Percentiles rank a stretch among this genome's conserved stretches.
These are phyloP conservation scores for Zoysia matrella DNA, from an alignment of 202 grass and related monocot species.

Conservation along the genomic window DNA sequence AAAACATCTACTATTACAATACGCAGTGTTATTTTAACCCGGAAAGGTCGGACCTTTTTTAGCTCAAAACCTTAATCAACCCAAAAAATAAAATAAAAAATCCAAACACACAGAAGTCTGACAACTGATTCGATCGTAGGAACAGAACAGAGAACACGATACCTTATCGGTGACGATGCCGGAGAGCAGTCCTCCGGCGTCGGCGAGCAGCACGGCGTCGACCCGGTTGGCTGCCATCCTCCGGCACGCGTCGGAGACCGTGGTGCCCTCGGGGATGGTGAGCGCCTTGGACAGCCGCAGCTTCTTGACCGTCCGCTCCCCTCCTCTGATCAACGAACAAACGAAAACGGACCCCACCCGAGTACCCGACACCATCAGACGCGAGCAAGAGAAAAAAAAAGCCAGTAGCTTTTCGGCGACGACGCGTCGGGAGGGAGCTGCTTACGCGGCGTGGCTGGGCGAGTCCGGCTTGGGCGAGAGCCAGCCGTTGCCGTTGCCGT, in stretches of 20 bases:
- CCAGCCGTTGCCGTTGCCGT: slow-evolving; percentile 24
- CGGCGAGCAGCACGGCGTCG: slow-evolving; percentile 86
- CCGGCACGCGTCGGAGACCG: slow-evolving; percentile 81
- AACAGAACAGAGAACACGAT: background rate
- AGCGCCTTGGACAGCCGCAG: slow-evolving; percentile 92
- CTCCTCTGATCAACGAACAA: slow-evolving; percentile 3
- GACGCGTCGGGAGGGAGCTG: background rate
- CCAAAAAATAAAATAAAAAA: background rate
- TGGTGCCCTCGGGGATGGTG: slow-evolving; percentile 80
- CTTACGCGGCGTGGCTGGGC: slow-evolving; percentile 50
- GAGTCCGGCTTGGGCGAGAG: slow-evolving; percentile 48
- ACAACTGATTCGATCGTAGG: background rate
- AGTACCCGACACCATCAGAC: too few relatives aligned
- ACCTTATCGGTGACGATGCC: slow-evolving; percentile 97
- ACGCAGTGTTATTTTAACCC: background rate
- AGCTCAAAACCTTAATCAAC: background rate
- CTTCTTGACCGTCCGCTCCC: slow-evolving; percentile 90
- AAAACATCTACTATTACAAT: slow-evolving; percentile 18
- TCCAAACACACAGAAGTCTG: background rate
- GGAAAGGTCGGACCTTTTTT: background rate
- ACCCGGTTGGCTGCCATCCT: slow-evolving; percentile 76
- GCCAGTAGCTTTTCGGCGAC: too few relatives aligned
- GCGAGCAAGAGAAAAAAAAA: too few relatives aligned
- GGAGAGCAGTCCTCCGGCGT: slow-evolving; percentile 81
- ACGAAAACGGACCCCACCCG: too few relatives aligned